Conservation (phyloP, 2,329 filamentous ascomycete genomes). For the Calonectria henricotiae region DNA sequence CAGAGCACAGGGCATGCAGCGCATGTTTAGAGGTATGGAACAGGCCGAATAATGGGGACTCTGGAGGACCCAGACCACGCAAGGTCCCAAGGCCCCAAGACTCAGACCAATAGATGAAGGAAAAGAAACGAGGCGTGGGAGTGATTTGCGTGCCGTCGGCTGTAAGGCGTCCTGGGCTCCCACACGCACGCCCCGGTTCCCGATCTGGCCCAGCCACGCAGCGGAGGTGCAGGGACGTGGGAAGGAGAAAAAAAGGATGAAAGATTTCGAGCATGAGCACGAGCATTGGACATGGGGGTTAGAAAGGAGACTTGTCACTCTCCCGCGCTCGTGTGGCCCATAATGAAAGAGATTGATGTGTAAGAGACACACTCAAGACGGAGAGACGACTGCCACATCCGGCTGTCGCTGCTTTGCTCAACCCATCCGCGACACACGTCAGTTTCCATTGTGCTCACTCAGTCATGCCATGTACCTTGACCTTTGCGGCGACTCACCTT, state of each 20-base stretch:
- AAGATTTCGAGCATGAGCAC: neutral
- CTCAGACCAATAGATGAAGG: slow-evolving; percentile 30
- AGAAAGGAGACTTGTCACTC: slow-evolving; percentile 29
- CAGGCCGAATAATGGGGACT: slow-evolving; percentile 37
- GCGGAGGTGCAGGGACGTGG: slow-evolving; percentile 46
- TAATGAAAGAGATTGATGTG: slow-evolving; percentile 11
- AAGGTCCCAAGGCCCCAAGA: neutral
- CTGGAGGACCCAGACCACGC: slow-evolving; percentile 24
- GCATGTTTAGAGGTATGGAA: slow-evolving; percentile 31
- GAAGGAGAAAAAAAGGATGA: slow-evolving; percentile 43
- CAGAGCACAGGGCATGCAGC: slow-evolving; percentile 25
- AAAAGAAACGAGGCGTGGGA: slow-evolving; percentile 38
- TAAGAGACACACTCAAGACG: slow-evolving; percentile 9
- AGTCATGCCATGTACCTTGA: slow-evolving; percentile 21
- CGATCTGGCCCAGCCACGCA: slow-evolving; percentile 53
- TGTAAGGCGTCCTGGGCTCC: slow-evolving; percentile 38
- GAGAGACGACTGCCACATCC: slow-evolving; percentile 29
- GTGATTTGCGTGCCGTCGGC: slow-evolving; percentile 48
- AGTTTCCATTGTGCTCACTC: slow-evolving; percentile 28
- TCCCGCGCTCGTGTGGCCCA: slow-evolving; percentile 24
- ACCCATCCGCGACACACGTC: slow-evolving; percentile 23
- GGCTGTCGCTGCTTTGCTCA: slow-evolving; percentile 19
- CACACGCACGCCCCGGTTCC: slow-evolving; percentile 48
- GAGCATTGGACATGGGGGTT: slow-evolving; percentile 6
- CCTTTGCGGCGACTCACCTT: slow-evolving; percentile 18